Base-by-base conservation (phyloP, 805 yeast genomes). In the Starmerella sirachaensis region DNA sequence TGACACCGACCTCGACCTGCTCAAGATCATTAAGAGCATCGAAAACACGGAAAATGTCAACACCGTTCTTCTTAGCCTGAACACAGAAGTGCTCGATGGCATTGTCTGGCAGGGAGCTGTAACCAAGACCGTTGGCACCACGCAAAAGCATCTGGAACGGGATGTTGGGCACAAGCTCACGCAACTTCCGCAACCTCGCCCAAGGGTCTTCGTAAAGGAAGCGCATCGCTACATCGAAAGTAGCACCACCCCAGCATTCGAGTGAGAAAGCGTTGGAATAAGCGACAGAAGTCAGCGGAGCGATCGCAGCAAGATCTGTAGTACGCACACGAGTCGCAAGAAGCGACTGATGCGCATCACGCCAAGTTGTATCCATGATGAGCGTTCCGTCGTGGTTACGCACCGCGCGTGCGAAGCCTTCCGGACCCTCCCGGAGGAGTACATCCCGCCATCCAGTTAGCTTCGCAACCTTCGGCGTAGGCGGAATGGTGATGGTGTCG, bases 181-280 rank as follows among this genome's bases (percentile, higher is more conserved):
- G 76, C 62, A 91, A 68, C 62, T 74, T 72, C 61, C 94, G 75
- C 61, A 91, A 71, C 64, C 99, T 76, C 43, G 73, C 93, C 99
- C 99, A 91, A 49, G 99, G 99, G 61, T 86, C 96, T 69, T 91
- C 99, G 62, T 88, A 84, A 55, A 91, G 70, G 72, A 91, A 91
- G 64, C 99, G 76, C 97, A 91, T 86, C 38, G 94, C 80, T 38
- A 91, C 99, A 58, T 91, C 99, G 55, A 91, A 91, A 26, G 99
- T 91, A 38, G 99, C 99, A 64, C 99, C 99, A 65, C 99, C 99
- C 99, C 99, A 91, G 69, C 98, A 91, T 66, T 91, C 99, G 38
- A 91, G 68, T 14, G 99, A 91, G 61, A 85, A 91, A 3, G 94
- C 93, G 47, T 88, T 86, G 48, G 78, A 63, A 52, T 85, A 65